These are phyloP conservation scores for Aspergillus sclerotiicarbonarius DNA, from an alignment of 495 filamentous ascomycete species.

Conservation along the genomic window DNA sequence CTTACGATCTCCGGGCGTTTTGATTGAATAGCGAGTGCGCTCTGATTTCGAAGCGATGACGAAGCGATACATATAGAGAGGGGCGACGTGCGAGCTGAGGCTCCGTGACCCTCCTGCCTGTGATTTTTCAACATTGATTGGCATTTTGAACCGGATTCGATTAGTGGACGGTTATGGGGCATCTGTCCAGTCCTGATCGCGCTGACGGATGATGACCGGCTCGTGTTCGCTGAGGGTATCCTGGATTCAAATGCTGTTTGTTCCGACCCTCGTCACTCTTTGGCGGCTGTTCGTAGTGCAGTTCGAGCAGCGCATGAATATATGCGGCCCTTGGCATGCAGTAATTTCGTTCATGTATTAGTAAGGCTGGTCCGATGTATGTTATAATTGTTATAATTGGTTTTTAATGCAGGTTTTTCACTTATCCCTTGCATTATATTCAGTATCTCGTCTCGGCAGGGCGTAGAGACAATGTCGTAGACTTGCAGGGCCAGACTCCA, in stretches of 20 bases:
- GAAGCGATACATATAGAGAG: constrained; percentile 1
- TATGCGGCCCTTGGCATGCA: not conserved
- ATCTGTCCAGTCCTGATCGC: not conserved
- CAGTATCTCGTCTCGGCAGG: not conserved
- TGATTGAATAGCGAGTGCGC: constrained; percentile 2
- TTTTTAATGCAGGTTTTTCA: too few relatives aligned
- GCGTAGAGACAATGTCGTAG: not conserved
- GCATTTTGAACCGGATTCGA: not conserved
- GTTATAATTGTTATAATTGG: not conserved
- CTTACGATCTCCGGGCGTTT: not conserved
- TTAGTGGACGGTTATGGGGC: not conserved
- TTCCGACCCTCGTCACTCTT: constrained; percentile 1
- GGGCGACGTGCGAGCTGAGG: constrained; percentile 5
- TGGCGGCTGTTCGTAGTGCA: not conserved
- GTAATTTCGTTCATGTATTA: not conserved
- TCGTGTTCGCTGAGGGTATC: not conserved
- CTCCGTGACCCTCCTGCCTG: not conserved
- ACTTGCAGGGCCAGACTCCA: not conserved
- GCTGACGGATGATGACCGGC: not conserved
- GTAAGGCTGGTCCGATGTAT: not conserved
- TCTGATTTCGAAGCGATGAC: not conserved
- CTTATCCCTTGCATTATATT: not conserved
- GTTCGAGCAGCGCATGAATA: not conserved
- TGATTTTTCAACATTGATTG: not conserved
- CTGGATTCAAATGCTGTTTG: not conserved